These are phyloP conservation scores for Paramecium pentaurelia DNA, from an alignment of 73 alveolate species.

Conservation along the genomic window DNA sequence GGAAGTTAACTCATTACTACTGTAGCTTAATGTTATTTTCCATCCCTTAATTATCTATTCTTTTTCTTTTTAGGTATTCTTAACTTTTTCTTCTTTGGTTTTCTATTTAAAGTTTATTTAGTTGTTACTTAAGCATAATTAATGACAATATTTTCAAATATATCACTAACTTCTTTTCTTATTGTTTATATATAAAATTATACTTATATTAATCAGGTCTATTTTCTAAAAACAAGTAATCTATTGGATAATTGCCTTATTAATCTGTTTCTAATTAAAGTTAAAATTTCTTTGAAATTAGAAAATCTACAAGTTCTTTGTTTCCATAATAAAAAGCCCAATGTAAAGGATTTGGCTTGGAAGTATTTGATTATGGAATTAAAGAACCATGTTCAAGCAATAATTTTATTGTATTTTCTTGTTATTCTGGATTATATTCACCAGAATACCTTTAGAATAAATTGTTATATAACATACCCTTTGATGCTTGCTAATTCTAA, in stretches of 20 bases:
- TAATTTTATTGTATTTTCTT: background rate
- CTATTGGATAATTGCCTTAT: background rate
- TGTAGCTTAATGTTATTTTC: background rate
- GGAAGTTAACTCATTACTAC: background rate
- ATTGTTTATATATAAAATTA: background rate
- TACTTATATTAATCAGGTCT: background rate
- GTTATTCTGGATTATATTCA: background rate
- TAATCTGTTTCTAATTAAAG: background rate
- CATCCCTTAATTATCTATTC: background rate
- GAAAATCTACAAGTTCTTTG: background rate
- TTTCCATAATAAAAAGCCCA: slow-evolving; percentile 39
- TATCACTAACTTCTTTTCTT: background rate
- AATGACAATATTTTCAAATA: background rate
- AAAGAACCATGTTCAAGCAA: background rate
- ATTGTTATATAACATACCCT: background rate
- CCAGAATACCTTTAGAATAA: slow-evolving; percentile 20
- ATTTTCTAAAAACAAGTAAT: slow-evolving; percentile 10
- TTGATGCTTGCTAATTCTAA: slow-evolving; percentile 1
- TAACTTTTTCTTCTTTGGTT: background rate
- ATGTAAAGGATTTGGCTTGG: slow-evolving; percentile 38
- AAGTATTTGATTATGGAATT: background rate
- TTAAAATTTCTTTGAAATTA: background rate
- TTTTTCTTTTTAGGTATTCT: too few species aligned
- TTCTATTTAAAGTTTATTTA: background rate
- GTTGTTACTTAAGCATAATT: background rate